Evolutionary conservation across 768 basidiomycete species (phyloP).

Genomic region (Tricholoma hemisulphureum): DNA sequence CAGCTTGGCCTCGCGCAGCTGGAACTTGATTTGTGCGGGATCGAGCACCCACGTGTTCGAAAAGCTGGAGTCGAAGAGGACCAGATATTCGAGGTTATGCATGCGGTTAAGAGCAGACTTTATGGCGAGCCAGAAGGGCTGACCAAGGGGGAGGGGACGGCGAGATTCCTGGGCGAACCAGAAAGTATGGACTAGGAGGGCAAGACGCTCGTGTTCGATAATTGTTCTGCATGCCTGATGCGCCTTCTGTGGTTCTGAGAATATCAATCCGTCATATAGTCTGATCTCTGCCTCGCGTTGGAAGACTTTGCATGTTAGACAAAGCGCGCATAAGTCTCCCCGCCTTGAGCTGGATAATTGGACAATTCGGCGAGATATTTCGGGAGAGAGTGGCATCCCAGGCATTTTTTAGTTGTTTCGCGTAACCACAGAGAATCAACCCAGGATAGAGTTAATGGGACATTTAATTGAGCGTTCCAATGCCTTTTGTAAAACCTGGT

Average conservation of each 20-base stretch:
- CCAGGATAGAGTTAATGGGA: background rate
- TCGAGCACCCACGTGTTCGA: slow-evolving; percentile 47
- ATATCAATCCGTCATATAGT: slow-evolving; percentile 43
- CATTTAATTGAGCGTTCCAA: too few relatives aligned
- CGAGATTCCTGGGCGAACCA: slow-evolving; percentile 37
- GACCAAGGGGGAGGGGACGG: slow-evolving; percentile 24
- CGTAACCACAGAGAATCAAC: background rate
- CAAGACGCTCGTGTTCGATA: slow-evolving; percentile 33
- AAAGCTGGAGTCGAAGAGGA: slow-evolving; percentile 39
- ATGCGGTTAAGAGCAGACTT: slow-evolving; percentile 43
- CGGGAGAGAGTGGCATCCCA: slow-evolving; percentile 37
- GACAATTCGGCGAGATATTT: slow-evolving; percentile 42
- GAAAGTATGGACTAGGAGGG: slow-evolving; percentile 42
- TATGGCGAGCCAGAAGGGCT: slow-evolving; percentile 44
- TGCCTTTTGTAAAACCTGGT: too few relatives aligned
- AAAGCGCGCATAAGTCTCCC: slow-evolving; percentile 42
- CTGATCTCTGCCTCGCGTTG: slow-evolving; percentile 46
- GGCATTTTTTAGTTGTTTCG: slow-evolving; percentile 3
- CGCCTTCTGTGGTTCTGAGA: slow-evolving; percentile 34
- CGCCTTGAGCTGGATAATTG: slow-evolving; percentile 28
- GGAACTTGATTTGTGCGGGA: slow-evolving; percentile 39
- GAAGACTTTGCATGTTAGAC: slow-evolving; percentile 44
- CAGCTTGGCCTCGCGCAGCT: slow-evolving; percentile 48
- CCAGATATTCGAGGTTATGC: slow-evolving; percentile 43
- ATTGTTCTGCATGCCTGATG: slow-evolving; percentile 41